Evolutionary conservation across 352 stramenopile species (phyloP), one percentile per base, ranked within the genome.

Genomic region (Hyaloperonospora brassicae): DNA sequence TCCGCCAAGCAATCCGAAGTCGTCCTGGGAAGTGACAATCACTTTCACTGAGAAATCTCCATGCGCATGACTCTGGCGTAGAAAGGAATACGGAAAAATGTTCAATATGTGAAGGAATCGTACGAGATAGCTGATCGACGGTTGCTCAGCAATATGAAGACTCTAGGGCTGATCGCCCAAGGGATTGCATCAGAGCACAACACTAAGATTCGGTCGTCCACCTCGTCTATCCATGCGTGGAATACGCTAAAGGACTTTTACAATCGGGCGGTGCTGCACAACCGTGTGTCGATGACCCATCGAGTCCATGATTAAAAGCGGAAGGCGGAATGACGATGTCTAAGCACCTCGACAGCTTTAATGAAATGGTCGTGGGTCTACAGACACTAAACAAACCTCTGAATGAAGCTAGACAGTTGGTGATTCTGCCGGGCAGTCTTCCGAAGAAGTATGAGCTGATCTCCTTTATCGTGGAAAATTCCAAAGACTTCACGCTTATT

Each of bases 401-500:
- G 5, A 14, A 44, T 44, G 39, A 44, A 22, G 1, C 39, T 24
- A 2, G 39, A 2, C 39, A 23, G 13, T 21, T 44, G 5, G 9
- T 44, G 39, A 31, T 44, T 10, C 39, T 44, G 39, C 13, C 48
- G 5, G 49, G 44, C 8, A 52, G 43, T 13, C 52, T 58, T 1
- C 8, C 43, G 0, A 8, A 7, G 7, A 34, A 58, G 12, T 53
- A 54, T 7, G 45, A 45, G 27, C 21, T 62, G 2, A 52, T 62
- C 11, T 12, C 34, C 7, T 55, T 46, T 8, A 62, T 53, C 35
- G 12, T 50, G 1, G 55, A 62, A 23, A 72, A 72, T 49, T 24
- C 24, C 9, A 55, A 55, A 38, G 35, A 43, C 14, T 12, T 53
- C 6, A 35, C 14, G 17, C 13, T 66, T 5, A 59, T 72, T 9